These are phyloP conservation scores for Nannochloropsis gaditana DNA, from an alignment of 108 stramenopile species.

Conservation along the genomic window DNA sequence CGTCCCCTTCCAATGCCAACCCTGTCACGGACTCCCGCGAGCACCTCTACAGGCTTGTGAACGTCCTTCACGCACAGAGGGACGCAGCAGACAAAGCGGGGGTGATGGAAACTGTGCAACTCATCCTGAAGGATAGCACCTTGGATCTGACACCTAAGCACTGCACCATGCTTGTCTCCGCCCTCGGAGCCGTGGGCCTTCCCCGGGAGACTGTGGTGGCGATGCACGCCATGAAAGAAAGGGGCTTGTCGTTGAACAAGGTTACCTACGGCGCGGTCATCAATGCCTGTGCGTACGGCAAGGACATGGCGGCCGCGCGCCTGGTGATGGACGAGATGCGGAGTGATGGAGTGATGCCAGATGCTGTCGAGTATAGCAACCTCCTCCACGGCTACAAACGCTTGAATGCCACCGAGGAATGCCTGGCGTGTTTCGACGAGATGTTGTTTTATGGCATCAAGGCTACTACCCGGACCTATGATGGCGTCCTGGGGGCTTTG, in stretches of 20 bases:
- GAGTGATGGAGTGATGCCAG: background rate
- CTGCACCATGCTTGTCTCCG: background rate
- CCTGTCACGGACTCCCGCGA: background rate
- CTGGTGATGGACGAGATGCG: background rate
- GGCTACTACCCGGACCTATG: background rate
- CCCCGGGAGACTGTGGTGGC: background rate
- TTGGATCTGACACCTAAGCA: background rate
- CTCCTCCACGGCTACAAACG: conserved; percentile 13
- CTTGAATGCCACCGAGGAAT: background rate
- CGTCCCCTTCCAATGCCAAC: background rate
- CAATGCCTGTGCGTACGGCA: background rate
- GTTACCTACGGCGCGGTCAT: background rate
- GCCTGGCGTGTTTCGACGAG: conserved; percentile 6
- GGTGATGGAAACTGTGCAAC: background rate
- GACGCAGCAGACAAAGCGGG: background rate
- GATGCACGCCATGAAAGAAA: background rate
- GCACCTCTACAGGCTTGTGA: background rate
- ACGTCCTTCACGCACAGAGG: background rate
- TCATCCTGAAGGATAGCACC: background rate
- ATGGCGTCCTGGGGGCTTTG: conserved; percentile 2
- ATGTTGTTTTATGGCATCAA: conserved; percentile 9
- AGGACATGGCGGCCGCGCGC: background rate
- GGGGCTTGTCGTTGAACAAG: conserved; percentile 3
- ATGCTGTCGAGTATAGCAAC: conserved; percentile 15
- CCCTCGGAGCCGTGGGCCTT: background rate